Percentiles rank a stretch among this genome's conserved stretches.
Conservation (phyloP, 345 rosid genomes). For the Citrus cavaleriei region DNA sequence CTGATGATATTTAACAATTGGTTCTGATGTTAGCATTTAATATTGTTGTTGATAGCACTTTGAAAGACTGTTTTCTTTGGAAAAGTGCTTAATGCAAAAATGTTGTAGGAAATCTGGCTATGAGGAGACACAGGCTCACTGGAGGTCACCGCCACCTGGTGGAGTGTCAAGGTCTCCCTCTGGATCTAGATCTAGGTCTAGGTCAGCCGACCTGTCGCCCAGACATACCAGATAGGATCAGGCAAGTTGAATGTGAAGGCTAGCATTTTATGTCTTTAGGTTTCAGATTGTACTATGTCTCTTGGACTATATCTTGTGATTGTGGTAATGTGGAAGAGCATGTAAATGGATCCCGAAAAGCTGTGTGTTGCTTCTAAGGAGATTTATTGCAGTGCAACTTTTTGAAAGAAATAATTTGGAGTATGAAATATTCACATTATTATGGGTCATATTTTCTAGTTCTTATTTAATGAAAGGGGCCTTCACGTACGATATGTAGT, state of each 20-base stretch:
- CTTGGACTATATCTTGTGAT: not conserved
- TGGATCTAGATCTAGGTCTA: slow-evolving; percentile 54
- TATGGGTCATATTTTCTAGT: not conserved
- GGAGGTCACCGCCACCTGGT: slow-evolving; percentile 40
- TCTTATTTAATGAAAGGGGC: not conserved
- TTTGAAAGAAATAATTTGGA: not conserved
- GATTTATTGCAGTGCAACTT: not conserved
- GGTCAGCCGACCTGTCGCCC: slow-evolving; percentile 61
- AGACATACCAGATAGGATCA: slow-evolving; percentile 26
- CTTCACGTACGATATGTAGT: not conserved
- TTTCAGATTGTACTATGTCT: not conserved
- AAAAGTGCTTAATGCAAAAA: not conserved
- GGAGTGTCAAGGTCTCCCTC: slow-evolving; percentile 59
- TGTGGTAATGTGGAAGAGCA: not conserved
- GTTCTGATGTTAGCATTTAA: not conserved
- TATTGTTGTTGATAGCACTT: not conserved
- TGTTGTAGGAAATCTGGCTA: slow-evolving; percentile 43
- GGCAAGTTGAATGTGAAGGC: not conserved
- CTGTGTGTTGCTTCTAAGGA: not conserved
- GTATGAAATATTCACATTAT: not conserved
- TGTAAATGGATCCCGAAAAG: not conserved
- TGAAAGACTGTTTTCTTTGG: not conserved
- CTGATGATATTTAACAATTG: not conserved
- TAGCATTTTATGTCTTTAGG: not conserved
- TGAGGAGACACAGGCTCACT: slow-evolving; percentile 40